Evolutionary conservation across 2,329 filamentous ascomycete species (phyloP).

Genomic region (Fusarium piperis): DNA sequence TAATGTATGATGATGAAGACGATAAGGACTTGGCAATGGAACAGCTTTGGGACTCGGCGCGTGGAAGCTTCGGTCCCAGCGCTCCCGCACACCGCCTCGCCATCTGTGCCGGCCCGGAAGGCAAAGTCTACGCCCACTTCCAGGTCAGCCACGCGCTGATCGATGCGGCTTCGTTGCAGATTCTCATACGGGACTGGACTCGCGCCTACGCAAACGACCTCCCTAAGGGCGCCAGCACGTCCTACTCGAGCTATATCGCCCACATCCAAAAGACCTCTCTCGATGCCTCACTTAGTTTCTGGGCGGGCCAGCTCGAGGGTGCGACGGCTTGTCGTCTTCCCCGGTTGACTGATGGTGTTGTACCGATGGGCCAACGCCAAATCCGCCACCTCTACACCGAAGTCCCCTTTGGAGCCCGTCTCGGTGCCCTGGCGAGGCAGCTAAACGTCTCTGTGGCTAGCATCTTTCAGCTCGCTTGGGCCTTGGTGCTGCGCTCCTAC

Average conservation of each 20-base stretch:
- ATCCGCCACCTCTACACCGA: background rate
- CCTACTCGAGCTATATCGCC: background rate
- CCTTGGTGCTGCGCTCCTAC: slow-evolving; percentile 9
- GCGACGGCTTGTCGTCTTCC: background rate
- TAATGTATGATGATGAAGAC: background rate
- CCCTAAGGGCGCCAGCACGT: background rate
- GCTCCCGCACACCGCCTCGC: background rate
- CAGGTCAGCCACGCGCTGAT: slow-evolving; percentile 15
- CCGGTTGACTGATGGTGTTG: background rate
- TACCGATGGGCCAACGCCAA: background rate
- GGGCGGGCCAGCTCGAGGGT: background rate
- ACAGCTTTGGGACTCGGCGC: background rate
- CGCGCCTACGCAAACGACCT: background rate
- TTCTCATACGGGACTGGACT: background rate
- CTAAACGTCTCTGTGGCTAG: slow-evolving; percentile 2
- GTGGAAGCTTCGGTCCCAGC: background rate
- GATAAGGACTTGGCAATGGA: background rate
- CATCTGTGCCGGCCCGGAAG: background rate
- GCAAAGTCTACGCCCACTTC: slow-evolving; percentile 1
- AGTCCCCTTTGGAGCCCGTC: background rate
- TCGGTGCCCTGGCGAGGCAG: background rate
- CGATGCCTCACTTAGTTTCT: slow-evolving; percentile 2
- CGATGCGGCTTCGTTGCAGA: background rate
- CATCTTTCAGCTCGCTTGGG: slow-evolving; percentile 21
- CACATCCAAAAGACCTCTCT: background rate